A percentile compares a stretch with the other conserved stretches of the same genome.
phyloP scores from a whole-genome alignment of 495 filamentous ascomycete species.

The Pyrenopolyporus hunteri region DNA sequence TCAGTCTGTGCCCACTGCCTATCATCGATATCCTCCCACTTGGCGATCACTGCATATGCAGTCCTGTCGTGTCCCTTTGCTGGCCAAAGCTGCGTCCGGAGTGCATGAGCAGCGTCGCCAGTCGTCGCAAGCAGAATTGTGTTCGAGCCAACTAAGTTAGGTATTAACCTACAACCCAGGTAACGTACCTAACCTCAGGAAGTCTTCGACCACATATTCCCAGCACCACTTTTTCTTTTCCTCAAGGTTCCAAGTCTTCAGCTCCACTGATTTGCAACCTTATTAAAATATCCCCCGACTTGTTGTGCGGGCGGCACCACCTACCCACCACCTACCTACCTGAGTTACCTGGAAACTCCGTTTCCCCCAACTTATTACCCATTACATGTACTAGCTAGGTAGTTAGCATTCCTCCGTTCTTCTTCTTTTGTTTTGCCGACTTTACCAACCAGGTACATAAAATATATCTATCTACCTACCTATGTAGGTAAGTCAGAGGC shows the following conservation, averaged over 20 bases:
- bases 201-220: constrained; percentile 23
- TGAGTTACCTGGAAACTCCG: no score
- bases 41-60: constrained; percentile 47
- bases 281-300: constrained; percentile 26
- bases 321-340: no score
- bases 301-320: no score
- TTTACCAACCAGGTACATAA: no score
- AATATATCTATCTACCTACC: no score
- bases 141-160: constrained; percentile 1
- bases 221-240: constrained; percentile 26
- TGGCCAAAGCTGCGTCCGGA: constrained; percentile 44
- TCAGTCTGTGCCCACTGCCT: constrained; percentile 24
- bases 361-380: no score
- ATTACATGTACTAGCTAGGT: no score
- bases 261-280: constrained; percentile 22
- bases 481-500: background rate
- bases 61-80: constrained; percentile 46
- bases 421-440: no score
- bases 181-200: background rate
- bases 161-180: no score
- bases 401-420: no score
- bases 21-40: constrained; percentile 29
- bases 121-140: constrained; percentile 18
- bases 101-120: constrained; percentile 39
- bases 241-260: constrained; percentile 6